Evolutionary conservation across 257 asterid species (phyloP), one percentile per base, ranked within the genome.

Genomic region (Primulina huaijiensis): DNA sequence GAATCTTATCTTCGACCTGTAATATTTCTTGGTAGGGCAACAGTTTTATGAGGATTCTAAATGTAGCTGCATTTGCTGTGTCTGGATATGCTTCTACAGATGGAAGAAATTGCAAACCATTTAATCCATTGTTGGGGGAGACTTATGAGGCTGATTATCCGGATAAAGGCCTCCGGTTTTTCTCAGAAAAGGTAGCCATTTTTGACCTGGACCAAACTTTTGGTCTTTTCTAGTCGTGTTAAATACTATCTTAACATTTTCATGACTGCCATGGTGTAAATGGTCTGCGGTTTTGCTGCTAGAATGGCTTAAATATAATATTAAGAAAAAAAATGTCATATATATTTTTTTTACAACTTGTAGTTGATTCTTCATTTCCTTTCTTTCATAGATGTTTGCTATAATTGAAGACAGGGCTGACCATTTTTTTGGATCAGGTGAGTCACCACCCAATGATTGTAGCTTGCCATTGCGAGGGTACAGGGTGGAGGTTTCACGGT

Each of bases 391-490:
- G 8, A 50, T 50, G 40, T 67, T 60, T 68, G 60, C 75, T 35
- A 73, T 69, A 50, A 69, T 40, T 68, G 60, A 66, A 69, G 33
- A 21, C 20, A 33, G 38, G 64, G 23, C 46, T n/a, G 38, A 4
- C 50, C 69, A 73, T 71, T 16, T 62, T 20, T 75, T 77, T 78
- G 70, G 73, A 72, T 81, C 77, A 94, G 99, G 99, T 94, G 70
- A 91, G 97, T 78, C 99, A 94, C 78, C 99, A 93, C 72, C 99
- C 99, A 35, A 89, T 89, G 85, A 83, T 93, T 79, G 92, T 93
- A 75, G 99, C 99, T 62, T 93, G 97, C 77, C 99, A 89, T 77
- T 93, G 99, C 21, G 92, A 93, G 77, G 99, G 99, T 72, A 89
- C 88, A 38, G 96, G 97, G 72, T 91, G 97, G 99, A 89, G 72